Evolutionary conservation across 1,139 yeast genomes (phyloP), one percentile per base, ranked within the genome.

Genomic region (Yamadazyma aaseri): DNA sequence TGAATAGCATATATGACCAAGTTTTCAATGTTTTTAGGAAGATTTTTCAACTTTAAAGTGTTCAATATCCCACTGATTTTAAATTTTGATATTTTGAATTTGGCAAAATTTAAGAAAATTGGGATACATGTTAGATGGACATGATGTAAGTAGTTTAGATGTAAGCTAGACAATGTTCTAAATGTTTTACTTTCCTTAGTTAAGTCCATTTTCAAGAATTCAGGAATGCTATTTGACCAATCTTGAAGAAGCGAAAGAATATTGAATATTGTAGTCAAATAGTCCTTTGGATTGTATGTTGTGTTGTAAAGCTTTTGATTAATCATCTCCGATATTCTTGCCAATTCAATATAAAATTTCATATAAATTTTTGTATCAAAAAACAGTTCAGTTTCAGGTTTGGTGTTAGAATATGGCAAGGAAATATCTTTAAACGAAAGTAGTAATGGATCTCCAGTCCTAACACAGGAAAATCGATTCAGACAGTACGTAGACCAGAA

Each of bases 401-500:
- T 43, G 14, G 37, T 38, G 5, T 34, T 31, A 6, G 26, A 23
- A 8, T 37, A 39, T 13, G n/a, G 21, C 15, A 35, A 18, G 20
- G 30, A 32, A 11, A 52, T 52, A 17, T 53, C 55, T 22, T 40
- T 43, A 18, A 39, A 41, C 3, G 45, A 34, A n/a, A 58, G 33
- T 9, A 58, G 37, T 16, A 56, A 39, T 4, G 63, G 62, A 23
- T 54, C 57, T 1, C 61, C 62, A 14, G 56, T 50, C 38, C 63
- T 44, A 9, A 51, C 41, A 28, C 53, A 46, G 26, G 42, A 45
- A 34, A 56, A 58, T n/a, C 63, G 44, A 34, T 58, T 58, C 18
- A 58, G 40, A 38, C 63, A 58, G 33, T 46, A 58, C 1, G 50
- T 49, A 4, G 59, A 47, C 63, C 63, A 58, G 47, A 56, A 56